Evolutionary conservation across 441 rosid genomes (phyloP).

Genomic region (Pelargonium exstipulatum): DNA sequence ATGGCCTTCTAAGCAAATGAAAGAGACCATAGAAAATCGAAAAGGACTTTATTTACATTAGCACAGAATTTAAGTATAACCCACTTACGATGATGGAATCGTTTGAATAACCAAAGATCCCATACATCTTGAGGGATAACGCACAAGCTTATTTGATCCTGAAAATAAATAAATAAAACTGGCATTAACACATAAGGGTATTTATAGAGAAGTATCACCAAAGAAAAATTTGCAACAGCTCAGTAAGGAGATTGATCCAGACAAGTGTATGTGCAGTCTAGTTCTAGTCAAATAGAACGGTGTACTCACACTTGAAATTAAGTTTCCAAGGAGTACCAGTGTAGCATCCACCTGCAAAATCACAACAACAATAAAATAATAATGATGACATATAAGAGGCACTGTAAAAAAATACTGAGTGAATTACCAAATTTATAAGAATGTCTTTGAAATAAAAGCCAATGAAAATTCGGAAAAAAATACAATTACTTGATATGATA

Average conservation of each 20-base stretch:
- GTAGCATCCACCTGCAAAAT: constrained; percentile 78
- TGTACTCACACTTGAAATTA: constrained; percentile 58
- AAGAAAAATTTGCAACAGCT: constrained; percentile 5
- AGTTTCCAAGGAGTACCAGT: constrained; percentile 67
- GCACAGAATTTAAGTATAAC: constrained; percentile 16
- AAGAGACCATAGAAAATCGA: background rate
- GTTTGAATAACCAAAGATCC: constrained; percentile 80
- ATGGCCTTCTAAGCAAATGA: background rate
- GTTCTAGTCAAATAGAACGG: constrained; percentile 7
- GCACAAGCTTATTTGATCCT: constrained; percentile 51
- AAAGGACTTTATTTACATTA: constrained; percentile 5
- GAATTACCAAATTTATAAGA: background rate
- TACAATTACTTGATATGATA: background rate
- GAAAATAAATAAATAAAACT: constrained; percentile 29
- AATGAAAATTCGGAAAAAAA: background rate
- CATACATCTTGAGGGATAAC: constrained; percentile 80
- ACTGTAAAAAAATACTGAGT: constrained; percentile 10
- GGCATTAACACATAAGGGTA: constrained; percentile 10
- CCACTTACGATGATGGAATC: constrained; percentile 65
- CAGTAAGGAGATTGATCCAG: constrained; percentile 12
- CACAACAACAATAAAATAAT: constrained; percentile 19
- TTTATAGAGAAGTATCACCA: background rate
- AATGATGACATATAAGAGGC: background rate
- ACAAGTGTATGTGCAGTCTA: background rate
- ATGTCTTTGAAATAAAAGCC: background rate